Conservation (phyloP, 768 basidiomycete genomes). For the Naganishia vaughanmartiniae region DNA sequence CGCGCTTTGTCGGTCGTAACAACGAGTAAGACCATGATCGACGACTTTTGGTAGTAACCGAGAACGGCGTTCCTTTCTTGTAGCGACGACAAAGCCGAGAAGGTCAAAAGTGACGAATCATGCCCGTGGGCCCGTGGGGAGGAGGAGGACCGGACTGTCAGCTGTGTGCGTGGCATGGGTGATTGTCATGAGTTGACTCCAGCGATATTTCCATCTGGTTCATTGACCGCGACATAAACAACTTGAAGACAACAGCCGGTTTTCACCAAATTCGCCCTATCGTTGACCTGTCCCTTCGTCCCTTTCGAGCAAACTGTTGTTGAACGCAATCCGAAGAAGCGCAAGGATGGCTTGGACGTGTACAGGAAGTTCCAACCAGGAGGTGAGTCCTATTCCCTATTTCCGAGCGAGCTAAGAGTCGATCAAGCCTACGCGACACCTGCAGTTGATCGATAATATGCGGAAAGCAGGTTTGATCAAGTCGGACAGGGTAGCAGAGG, state of each 20-base stretch:
- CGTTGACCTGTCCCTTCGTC: neutral
- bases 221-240: too few relatives aligned
- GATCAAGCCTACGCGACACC: neutral
- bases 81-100: neutral
- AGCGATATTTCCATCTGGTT: too few relatives aligned
- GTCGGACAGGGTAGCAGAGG: conserved; percentile 11
- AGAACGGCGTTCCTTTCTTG: neutral
- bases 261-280: too few relatives aligned
- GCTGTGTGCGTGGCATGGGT: too few relatives aligned
- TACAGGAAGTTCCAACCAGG: conserved; percentile 21
- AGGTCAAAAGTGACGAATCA: conserved; percentile 11
- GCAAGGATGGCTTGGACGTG: conserved; percentile 21
- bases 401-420: neutral
- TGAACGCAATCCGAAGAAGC: neutral
- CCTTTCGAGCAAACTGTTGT: conserved; percentile 2
- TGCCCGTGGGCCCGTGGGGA: too few relatives aligned
- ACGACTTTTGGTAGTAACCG: too few relatives aligned
- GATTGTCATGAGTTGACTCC: too few relatives aligned
- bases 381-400: neutral
- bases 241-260: too few relatives aligned
- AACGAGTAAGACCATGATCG: conserved; percentile 1
- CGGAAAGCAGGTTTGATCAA: conserved; percentile 17
- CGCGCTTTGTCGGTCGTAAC: conserved; percentile 21
- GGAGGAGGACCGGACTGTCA: too few relatives aligned
- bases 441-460: conserved; percentile 25